Evolutionary conservation across 2,329 filamentous ascomycete species (phyloP), one percentile per base, ranked within the genome.

Genomic region (Scedosporium boydii): DNA sequence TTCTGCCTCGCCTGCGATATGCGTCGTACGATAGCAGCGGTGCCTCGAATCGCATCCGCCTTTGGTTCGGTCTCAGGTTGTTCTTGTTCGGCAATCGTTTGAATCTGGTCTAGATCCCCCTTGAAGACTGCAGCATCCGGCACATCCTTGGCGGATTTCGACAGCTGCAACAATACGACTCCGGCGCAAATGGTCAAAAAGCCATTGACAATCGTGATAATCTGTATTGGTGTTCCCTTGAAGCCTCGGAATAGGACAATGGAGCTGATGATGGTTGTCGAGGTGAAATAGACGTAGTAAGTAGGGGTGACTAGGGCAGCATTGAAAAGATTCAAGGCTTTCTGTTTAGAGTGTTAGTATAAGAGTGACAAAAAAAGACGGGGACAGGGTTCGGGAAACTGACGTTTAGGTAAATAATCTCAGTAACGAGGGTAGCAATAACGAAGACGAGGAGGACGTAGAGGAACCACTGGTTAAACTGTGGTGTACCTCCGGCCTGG

Each of bases 261-360:
- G 0, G 93, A 97, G 5, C 93, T 96, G 68, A 98, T 85, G 67
- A 99, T 97, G 21, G 95, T 98, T 4, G 92, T 89, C 68, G 88
- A 96, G 46, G 95, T 99, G 73, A 99, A 99, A 78, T 96, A 93
- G 67, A 99, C 95, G 74, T 99, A 99, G 77, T 99, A 99, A 2
- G 95, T 99, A 0, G 95, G 95, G 0, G 95, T 99, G 64, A 99
- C 95, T 67, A 99, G 83, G 6, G 95, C 93, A 44, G 95, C 95
- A 70, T 99, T 98, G 81, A 93, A 98, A 59, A 99, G 76, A 71
- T 99, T 98, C 63, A 98, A 82, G 5, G 95, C 95, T 97, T 99
- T 99, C 93, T 98, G 76, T 56, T 63, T n/a, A 26, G 23, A 44
- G 34, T 38, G n/a, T 44, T 21, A 10, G 5, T 23, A 6, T 10